phyloP scores from a whole-genome alignment of 2,329 filamentous ascomycete species.

The Achaetomium macrosporum region DNA sequence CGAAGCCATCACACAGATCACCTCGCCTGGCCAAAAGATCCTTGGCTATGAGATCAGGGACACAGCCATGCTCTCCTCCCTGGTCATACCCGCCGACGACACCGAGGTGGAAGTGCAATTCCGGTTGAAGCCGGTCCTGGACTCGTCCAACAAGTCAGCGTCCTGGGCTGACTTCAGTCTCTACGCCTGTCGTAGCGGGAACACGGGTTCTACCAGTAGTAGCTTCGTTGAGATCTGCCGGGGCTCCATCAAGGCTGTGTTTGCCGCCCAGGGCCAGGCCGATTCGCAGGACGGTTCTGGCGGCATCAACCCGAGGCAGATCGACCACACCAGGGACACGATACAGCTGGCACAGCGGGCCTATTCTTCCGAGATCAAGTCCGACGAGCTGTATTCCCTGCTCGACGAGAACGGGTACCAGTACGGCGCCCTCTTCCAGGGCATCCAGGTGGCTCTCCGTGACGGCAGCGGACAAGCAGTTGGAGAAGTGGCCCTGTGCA shows the following conservation, averaged over 20 bases:
- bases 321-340: not conserved
- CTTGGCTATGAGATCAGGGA: not conserved
- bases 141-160: not conserved
- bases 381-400: not conserved
- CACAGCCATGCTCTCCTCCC: not conserved
- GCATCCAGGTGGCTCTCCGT: not conserved
- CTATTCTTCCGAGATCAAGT: not conserved
- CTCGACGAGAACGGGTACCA: not conserved
- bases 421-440: not conserved
- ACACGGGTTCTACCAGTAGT: too few species aligned
- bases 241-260: not conserved
- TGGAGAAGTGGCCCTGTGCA: not conserved
- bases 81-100: not conserved
- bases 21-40: not conserved
- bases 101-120: not conserved
- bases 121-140: not conserved
- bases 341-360: not conserved
- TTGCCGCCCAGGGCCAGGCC: not conserved
- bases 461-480: not conserved
- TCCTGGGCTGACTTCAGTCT: not conserved
- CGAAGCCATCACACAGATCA: not conserved
- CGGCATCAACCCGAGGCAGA: too few species aligned
- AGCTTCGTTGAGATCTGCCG: not conserved
- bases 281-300: too few species aligned
- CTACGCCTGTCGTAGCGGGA: not conserved